Conservation (phyloP, 2,329 filamentous ascomycete species). For the Alternaria metachromatica region DNA sequence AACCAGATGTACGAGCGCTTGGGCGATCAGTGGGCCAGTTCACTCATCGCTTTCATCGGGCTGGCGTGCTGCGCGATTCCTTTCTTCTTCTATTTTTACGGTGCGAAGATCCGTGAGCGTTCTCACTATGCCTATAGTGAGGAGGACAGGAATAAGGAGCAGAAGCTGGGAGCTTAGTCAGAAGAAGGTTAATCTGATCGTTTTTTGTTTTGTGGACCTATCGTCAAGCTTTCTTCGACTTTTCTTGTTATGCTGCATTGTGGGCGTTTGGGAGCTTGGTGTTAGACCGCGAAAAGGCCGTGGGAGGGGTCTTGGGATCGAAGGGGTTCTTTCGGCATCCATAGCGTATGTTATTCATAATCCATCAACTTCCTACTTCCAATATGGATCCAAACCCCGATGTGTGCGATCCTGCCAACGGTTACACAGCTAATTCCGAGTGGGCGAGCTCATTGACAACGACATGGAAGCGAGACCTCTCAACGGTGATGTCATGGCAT, state of each 20-base stretch:
- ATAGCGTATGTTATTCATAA: neutral
- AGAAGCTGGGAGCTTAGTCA: constrained; percentile 29
- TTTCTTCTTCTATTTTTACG: constrained; percentile 80
- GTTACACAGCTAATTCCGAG: neutral
- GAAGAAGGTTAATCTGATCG: neutral
- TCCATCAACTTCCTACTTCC: neutral
- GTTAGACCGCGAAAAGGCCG: neutral
- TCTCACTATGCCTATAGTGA: constrained; percentile 75
- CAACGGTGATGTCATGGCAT: constrained; percentile 6
- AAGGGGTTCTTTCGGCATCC: neutral
- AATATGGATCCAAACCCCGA: neutral
- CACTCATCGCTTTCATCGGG: constrained; percentile 74
- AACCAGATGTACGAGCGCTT: constrained; percentile 73
- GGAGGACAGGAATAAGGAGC: constrained; percentile 56
- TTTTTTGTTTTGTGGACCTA: constrained; percentile 5
- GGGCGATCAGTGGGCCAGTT: constrained; percentile 77
- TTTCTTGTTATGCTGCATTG: constrained; percentile 13
- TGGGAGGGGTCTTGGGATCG: neutral
- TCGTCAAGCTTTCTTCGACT: neutral
- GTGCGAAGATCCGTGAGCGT: constrained; percentile 70
- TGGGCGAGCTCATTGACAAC: neutral
- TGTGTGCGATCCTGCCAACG: neutral
- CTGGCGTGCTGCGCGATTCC: constrained; percentile 83
- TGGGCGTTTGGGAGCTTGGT: constrained; percentile 9
- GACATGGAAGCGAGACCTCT: neutral